Base-by-base conservation (phyloP, 2,329 filamentous ascomycete species). In the Pseudocercospora ulei region DNA sequence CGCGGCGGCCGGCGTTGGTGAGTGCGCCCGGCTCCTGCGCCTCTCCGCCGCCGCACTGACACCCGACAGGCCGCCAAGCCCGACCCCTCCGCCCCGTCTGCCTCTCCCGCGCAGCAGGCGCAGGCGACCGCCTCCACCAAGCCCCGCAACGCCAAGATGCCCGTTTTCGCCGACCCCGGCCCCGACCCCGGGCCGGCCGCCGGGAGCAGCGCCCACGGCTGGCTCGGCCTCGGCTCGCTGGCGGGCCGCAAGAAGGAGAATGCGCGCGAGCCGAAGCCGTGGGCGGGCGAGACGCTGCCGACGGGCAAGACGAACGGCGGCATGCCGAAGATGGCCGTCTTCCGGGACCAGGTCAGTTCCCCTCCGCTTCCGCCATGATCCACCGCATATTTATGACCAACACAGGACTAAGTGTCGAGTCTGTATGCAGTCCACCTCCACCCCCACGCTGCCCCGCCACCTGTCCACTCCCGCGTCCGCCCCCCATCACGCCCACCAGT, bases 231-330 rank as follows among this genome's bases (percentile, higher is more conserved):
- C 56, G 87, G 83, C 18, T 85, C 85, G 1, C 65, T 95, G 44
- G 74, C 78, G 35, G 82, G 94, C 45, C 75, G 90, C 34, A 94
- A 84, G 69, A 98, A 96, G 70, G 90, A 98, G 62, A 98, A 98
- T 56, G 70, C 71, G 4, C 67, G 87, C 50, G 85, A 88, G 58
- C 76, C 87, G 7, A 87, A 81, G 58, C 85, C 88, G 12, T 95
- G 87, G 90, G 81, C 71, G 7, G 90, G 90, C 16, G 86, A 96
- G 67, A 95, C 82, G 25, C 65, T 98, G 52, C 84, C 88, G 62
- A 82, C 77, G 2, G 85, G 82, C 26, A 88, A 85, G 54, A 90
- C 84, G 67, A 83, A 84, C 65, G 75, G 70, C 27, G 76, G 72
- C 19, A 73, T 72, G 38, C 71, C 79, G 38, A 96, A 95, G 70